phyloP scores from a whole-genome alignment of 257 asterid species.

The Nicotiana tabacum region DNA sequence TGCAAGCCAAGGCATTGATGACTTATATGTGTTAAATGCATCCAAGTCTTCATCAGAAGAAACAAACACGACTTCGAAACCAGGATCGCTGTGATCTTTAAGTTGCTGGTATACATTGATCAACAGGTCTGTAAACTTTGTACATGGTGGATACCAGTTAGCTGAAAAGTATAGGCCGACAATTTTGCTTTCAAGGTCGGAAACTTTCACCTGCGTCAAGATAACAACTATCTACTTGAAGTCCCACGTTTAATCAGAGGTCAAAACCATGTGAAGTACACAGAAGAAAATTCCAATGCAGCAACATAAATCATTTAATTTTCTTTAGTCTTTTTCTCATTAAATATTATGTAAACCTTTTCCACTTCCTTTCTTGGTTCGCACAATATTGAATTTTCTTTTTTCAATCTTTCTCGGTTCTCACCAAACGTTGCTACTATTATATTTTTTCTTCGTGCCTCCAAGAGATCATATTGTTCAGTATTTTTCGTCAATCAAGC shows the following conservation, averaged over 20 bases:
- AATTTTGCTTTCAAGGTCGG: conserved; percentile 48
- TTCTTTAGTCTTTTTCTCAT: too few species aligned
- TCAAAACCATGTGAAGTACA: not conserved
- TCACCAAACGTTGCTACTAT: too few species aligned
- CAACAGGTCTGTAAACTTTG: conserved; percentile 38
- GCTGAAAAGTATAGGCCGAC: conserved; percentile 65
- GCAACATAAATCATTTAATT: not conserved
- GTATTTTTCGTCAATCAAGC: too few species aligned
- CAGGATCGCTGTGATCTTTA: conserved; percentile 21
- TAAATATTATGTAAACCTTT: too few species aligned
- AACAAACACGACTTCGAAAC: conserved; percentile 59
- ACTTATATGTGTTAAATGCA: conserved; percentile 36
- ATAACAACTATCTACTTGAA: not conserved
- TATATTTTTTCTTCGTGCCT: too few species aligned
- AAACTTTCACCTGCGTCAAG: conserved; percentile 51
- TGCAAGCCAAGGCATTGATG: conserved; percentile 70
- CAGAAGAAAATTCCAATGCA: not conserved
- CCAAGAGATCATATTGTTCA: too few species aligned
- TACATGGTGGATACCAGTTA: conserved; percentile 64
- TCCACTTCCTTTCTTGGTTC: too few species aligned
- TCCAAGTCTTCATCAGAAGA: conserved; percentile 58
- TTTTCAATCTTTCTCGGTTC: too few species aligned
- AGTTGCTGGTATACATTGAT: conserved; percentile 46
- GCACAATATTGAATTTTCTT: too few species aligned
- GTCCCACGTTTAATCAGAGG: not conserved